Evolutionary conservation across 169 alveolate species (phyloP), one percentile per base, ranked within the genome.

Genomic region (Plasmodium reichenowi): DNA sequence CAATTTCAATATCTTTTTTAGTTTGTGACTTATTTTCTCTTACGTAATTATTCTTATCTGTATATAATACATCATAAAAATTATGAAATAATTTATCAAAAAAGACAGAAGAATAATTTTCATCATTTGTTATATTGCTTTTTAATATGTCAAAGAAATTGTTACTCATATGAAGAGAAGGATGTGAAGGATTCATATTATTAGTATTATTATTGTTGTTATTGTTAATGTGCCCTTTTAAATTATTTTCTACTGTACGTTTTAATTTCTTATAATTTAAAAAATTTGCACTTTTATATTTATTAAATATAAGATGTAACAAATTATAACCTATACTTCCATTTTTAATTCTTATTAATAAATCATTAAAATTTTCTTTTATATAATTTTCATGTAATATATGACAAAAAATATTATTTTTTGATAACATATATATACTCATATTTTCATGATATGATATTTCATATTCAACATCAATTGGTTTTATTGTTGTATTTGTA

Each of bases 321-420:
- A 72, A 38, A 60, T 71, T 86, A 73, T 86, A 86, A 26, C 92
- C 92, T 45, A 24, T 86, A 45, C 92, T 62, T 24, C 92, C 87
- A 26, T 72, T 73, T 64, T 72, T 70, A 71, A 86, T 72, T 43
- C 86, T 71, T 56, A 26, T 52, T 43, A 86, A 15, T 26, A 86
- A 86, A 72, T 86, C 88, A 54, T 72, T 86, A 58, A 86, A 67
- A 52, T 59, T 70, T 52, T 86, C 56, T 73, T 60, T 71, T 52
- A 86, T 32, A 72, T 86, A 86, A 71, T 86, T 59, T 45, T 56
- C 92, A 71, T 86, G 92, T 4, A 86, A 54, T 38, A 86, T 66
- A 54, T 86, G 71, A 72, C 88, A 86, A 50, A 86, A 86, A 26
- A 86, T 71, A 64, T 72, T 67, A 62, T 86, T 72, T 72, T 86